A percentile compares a stretch with the other conserved stretches of the same genome.
Conservation (phyloP, 2,329 filamentous ascomycete genomes). For the Magnaporthiopsis incrustans region DNA sequence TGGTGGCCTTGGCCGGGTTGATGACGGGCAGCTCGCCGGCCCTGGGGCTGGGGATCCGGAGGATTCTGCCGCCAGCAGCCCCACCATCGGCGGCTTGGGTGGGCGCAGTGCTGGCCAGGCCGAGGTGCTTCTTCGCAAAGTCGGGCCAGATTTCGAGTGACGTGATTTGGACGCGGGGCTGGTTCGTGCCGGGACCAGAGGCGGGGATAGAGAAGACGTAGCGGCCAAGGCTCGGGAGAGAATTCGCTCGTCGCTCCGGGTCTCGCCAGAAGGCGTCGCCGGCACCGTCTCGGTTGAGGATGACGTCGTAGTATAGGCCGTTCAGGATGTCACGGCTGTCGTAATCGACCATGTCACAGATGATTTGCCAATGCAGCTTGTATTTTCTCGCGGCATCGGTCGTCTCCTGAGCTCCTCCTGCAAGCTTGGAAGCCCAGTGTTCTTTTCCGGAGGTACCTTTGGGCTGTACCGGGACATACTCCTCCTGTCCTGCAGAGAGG, state of each 20-base stretch:
- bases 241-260: conserved; percentile 27
- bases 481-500: not conserved
- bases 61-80: not conserved
- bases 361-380: conserved; percentile 25
- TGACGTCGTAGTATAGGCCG: conserved; percentile 60
- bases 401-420: conserved; percentile 28
- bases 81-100: too few species aligned
- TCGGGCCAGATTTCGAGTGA: not conserved
- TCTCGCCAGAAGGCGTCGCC: conserved; percentile 34
- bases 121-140: not conserved
- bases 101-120: too few species aligned
- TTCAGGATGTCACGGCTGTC: conserved; percentile 57
- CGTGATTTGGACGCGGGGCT: not conserved
- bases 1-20: conserved; percentile 47
- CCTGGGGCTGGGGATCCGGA: conserved; percentile 34
- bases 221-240: conserved; percentile 31
- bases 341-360: conserved; percentile 59
- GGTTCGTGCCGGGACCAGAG: not conserved
- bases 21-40: conserved; percentile 58
- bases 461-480: conserved; percentile 7
- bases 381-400: not conserved
- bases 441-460: not conserved
- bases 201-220: conserved; percentile 32
- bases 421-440: not conserved
- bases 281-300: conserved; percentile 45